Conservation (phyloP, 257 asterid genomes). For the Solanum microdontum region DNA sequence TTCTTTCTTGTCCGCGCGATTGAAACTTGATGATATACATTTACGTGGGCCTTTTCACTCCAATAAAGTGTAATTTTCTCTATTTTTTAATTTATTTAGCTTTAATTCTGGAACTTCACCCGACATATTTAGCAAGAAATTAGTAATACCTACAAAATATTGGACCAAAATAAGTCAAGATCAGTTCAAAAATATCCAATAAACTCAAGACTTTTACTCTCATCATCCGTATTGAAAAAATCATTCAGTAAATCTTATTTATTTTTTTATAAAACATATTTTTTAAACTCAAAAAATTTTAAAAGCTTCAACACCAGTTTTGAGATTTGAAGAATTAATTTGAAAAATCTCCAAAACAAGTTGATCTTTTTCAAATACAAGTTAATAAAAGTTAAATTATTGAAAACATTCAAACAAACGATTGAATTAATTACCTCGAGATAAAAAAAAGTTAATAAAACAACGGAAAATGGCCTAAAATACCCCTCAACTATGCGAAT, state of each 20-base stretch:
- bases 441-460: not conserved
- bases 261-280: not conserved
- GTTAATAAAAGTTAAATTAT: not conserved
- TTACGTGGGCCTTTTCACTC: not conserved
- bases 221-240: not conserved
- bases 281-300: not conserved
- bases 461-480: not conserved
- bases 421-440: not conserved
- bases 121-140: not conserved
- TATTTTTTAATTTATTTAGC: not conserved
- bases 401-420: not conserved
- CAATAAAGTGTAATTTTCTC: not conserved
- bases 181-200: not conserved
- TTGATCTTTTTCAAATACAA: not conserved
- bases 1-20: not conserved
- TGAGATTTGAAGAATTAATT: not conserved
- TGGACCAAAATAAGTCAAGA: not conserved
- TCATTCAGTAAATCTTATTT: not conserved
- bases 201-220: not conserved
- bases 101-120: not conserved
- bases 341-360: not conserved
- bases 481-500: not conserved
- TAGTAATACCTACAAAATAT: not conserved
- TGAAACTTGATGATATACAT: not conserved
- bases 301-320: not conserved